Base-by-base conservation (phyloP, 495 filamentous ascomycete genomes). In the Neurospora intermedia region DNA sequence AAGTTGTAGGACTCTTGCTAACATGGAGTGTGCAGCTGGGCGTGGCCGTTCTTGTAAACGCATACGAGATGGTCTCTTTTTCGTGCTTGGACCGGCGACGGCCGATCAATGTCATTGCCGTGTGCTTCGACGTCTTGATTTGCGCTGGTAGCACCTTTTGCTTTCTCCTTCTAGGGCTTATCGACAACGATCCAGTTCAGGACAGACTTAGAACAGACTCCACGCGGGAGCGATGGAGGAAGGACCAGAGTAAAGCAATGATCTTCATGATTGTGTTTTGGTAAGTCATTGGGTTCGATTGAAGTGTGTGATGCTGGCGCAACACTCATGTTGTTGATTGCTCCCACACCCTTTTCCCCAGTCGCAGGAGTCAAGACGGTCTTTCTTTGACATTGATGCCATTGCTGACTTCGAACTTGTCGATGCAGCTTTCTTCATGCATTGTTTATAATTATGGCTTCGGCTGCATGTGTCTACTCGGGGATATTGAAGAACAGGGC, bases 241-340 rank as follows among this genome's bases (percentile, higher is more conserved):
- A 11, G 0, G 77, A 80, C 62, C 73, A 78, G 59, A 74, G 48
- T 13, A 79, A 73, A 23, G 73, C 69, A 20, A 80, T 80, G 78
- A 75, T 79, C 31, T 79, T 79, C 11, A 80, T 80, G 75, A 73
- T 79, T 71, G 76, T 78, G 0, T 78, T 79, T 46, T 73, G 73
- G 78, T 80, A 43, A 39, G 77, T 41, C 3, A 15, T 8, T 10
- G 39, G 1, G n/a, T 59, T 2, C 3, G 13, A 7, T 11, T 31
- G 23, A 2, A 35, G 54, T 66, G 27, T 66, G 15, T 31, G 0
- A 23, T 9, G 54, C 27, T 6, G 54, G 27, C 27, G 27, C 27
- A 35, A 35, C 7, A 35, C 13, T 7, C 15, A 27, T 27, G 16
- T 15, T 27, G 27, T 35, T 7, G 23, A 38, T 16, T 9, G 54